Percentiles rank a stretch among this genome's conserved stretches.
Conservation (phyloP, 2,329 filamentous ascomycete genomes). For the Zymoseptoria passerinii region DNA sequence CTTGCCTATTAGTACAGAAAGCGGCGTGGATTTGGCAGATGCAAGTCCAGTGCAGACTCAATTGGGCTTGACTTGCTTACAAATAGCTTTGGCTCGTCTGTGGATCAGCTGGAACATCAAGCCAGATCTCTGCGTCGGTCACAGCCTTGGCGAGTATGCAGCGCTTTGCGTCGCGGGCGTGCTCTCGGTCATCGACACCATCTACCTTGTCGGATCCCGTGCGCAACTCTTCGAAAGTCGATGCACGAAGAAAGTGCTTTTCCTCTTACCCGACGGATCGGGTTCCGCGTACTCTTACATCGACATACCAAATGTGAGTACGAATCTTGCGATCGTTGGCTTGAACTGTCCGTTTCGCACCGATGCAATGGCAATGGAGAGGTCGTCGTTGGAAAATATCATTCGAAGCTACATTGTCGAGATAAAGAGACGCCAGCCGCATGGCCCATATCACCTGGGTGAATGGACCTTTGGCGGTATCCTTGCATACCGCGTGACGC, state of each 20-base stretch:
- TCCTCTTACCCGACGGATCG: constrained; percentile 40
- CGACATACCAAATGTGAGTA: constrained; percentile 34
- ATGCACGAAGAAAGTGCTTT: constrained; percentile 14
- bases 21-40: not conserved
- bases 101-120: not conserved
- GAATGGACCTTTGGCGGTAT: constrained; percentile 74
- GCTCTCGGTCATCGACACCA: constrained; percentile 13
- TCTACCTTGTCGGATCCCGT: constrained; percentile 31
- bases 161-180: constrained; percentile 7
- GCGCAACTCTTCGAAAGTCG: constrained; percentile 26
- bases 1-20: not conserved
- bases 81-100: constrained; percentile 7
- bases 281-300: constrained; percentile 41
- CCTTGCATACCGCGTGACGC: constrained; percentile 44
- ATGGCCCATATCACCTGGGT: constrained; percentile 53
- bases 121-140: constrained; percentile 17
- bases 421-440: constrained; percentile 38
- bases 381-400: too few species aligned
- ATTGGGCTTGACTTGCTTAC: constrained; percentile 3
- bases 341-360: constrained; percentile 7
- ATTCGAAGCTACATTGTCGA: constrained; percentile 21
- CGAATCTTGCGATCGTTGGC: constrained; percentile 21
- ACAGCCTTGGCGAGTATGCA: constrained; percentile 10
- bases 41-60: constrained; percentile 4
- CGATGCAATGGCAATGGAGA: not conserved